Conservation (phyloP, 2,329 filamentous ascomycete genomes). For the Phoma sp. region DNA sequence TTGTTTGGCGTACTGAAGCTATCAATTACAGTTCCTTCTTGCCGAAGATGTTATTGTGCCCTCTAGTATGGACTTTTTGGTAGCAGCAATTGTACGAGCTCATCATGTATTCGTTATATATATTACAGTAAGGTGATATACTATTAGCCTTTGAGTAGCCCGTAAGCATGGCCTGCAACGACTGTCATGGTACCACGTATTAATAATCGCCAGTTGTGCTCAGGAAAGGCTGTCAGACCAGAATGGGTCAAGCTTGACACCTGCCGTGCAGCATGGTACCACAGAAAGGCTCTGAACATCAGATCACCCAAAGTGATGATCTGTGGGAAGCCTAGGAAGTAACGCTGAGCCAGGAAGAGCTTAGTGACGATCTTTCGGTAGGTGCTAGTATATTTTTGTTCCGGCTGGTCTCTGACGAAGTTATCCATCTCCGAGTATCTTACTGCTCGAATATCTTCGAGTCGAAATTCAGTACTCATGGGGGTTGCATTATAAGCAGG, state of each 20-base stretch:
- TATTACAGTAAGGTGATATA: not conserved
- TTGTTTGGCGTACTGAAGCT: too few relatives aligned
- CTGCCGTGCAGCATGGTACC: conserved; percentile 27
- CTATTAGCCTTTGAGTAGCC: conserved; percentile 35
- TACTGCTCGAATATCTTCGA: conserved; percentile 47
- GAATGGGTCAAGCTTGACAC: not conserved
- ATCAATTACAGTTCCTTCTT: too few relatives aligned
- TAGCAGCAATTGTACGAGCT: too few relatives aligned
- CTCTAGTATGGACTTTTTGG: too few relatives aligned
- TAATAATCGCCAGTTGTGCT: conserved; percentile 10
- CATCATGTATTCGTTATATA: too few relatives aligned
- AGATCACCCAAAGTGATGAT: conserved; percentile 72
- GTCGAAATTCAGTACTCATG: conserved; percentile 16
- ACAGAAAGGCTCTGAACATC: conserved; percentile 69
- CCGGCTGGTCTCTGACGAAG: conserved; percentile 37
- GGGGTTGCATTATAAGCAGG: conserved; percentile 44
- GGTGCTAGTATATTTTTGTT: conserved; percentile 21
- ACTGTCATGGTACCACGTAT: conserved; percentile 5
- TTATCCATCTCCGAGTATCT: conserved; percentile 49
- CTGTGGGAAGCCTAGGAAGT: conserved; percentile 46
- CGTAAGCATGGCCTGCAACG: conserved; percentile 34
- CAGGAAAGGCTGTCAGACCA: not conserved
- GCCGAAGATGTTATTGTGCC: too few relatives aligned
- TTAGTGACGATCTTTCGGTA: conserved; percentile 50
- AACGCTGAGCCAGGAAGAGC: conserved; percentile 51